phyloP scores from a whole-genome alignment of 2,329 filamentous ascomycete genomes.

The Fonsecaea multimorphosa region DNA sequence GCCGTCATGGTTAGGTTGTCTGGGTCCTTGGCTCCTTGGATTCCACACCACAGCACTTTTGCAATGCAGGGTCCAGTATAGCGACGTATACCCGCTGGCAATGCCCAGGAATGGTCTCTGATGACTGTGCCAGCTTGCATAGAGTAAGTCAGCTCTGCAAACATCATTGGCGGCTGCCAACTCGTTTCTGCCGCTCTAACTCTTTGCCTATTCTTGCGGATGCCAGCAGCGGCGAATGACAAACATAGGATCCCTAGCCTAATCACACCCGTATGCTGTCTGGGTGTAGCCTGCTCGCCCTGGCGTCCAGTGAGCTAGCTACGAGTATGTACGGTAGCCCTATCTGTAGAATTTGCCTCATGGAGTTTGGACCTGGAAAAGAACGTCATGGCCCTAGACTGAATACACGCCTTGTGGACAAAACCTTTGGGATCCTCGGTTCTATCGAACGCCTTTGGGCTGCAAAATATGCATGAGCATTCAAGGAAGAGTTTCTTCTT shows the following conservation, averaged over 20 bases:
- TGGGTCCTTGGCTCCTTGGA: background rate
- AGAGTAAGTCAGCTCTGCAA: background rate
- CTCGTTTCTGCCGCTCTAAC: background rate
- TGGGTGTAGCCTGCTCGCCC: background rate
- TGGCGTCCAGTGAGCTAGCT: background rate
- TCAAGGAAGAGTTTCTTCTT: background rate
- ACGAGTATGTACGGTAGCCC: background rate
- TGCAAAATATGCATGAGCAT: background rate
- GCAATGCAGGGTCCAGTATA: constrained; percentile 1
- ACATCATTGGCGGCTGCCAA: background rate
- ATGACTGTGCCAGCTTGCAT: background rate
- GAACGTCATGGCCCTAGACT: background rate
- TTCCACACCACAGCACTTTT: background rate
- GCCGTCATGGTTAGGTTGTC: background rate
- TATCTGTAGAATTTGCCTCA: background rate
- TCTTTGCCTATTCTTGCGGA: background rate
- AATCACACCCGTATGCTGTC: background rate
- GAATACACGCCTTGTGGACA: background rate
- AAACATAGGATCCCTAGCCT: constrained; percentile 4
- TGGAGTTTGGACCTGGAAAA: background rate
- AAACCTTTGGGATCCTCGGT: background rate
- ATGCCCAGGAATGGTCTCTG: background rate
- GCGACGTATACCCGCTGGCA: background rate
- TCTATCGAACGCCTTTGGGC: background rate
- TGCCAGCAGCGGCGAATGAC: background rate